phyloP scores from a whole-genome alignment of 139 green algal genomes.

The Chlamydomonas applanata region DNA sequence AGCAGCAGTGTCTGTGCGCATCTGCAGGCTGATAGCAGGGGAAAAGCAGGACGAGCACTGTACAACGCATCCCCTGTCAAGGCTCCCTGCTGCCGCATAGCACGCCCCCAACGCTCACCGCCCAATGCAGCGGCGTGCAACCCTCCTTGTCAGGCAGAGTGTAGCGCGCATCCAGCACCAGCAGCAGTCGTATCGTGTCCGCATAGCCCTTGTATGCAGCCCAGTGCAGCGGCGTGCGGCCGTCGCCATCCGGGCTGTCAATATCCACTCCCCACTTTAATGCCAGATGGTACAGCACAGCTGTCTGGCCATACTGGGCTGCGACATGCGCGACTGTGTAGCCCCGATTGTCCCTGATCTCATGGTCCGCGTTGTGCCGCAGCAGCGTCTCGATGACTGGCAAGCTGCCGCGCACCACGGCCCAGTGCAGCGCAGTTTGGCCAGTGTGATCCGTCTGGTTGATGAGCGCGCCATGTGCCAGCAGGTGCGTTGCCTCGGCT shows the following conservation, averaged over 20 bases:
- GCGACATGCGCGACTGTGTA: slow-evolving; percentile 86
- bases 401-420: slow-evolving; percentile 74
- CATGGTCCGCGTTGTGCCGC: slow-evolving; percentile 49
- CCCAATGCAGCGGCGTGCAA: slow-evolving; percentile 96
- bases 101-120: slow-evolving; percentile 31
- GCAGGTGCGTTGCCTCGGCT: slow-evolving; percentile 63
- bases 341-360: slow-evolving; percentile 59
- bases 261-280: slow-evolving; percentile 83
- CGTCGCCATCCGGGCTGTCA: slow-evolving; percentile 72
- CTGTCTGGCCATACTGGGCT: slow-evolving; percentile 95
- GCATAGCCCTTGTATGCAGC: slow-evolving; percentile 89
- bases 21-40: too few relatives aligned
- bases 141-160: slow-evolving; percentile 79
- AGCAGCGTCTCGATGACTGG: slow-evolving; percentile 77
- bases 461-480: slow-evolving; percentile 60
- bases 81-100: too few relatives aligned
- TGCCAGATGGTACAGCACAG: slow-evolving; percentile 86
- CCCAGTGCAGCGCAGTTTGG: slow-evolving; percentile 90
- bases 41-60: too few relatives aligned
- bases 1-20: too few relatives aligned
- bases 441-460: slow-evolving; percentile 72
- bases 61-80: too few relatives aligned
- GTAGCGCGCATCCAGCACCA: slow-evolving; percentile 77
- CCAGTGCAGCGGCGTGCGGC: slow-evolving; percentile 83
- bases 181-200: slow-evolving; percentile 85